phyloP scores from a whole-genome alignment of 2,329 filamentous ascomycete genomes.

The Colletotrichum limetticola region DNA sequence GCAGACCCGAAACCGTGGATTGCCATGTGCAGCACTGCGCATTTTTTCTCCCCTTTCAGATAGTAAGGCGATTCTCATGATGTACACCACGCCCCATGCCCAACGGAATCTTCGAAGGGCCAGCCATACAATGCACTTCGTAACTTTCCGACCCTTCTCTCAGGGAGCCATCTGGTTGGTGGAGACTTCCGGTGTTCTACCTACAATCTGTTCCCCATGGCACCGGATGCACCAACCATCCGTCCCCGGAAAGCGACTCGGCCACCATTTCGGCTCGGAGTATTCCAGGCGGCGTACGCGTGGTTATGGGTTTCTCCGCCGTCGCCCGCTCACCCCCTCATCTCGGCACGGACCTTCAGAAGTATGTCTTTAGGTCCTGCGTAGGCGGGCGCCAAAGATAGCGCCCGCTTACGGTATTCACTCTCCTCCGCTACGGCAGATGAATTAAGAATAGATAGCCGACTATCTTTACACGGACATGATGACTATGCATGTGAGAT shows the following conservation, averaged over 20 bases:
- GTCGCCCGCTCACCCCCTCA: too few relatives aligned
- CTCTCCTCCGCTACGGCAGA: too few relatives aligned
- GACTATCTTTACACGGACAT: background rate
- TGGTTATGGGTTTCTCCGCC: background rate
- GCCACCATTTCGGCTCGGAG: background rate
- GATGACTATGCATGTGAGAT: background rate
- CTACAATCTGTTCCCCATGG: background rate
- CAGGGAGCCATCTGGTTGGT: background rate
- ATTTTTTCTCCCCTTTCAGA: background rate
- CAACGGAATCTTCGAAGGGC: background rate
- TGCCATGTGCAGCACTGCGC: background rate
- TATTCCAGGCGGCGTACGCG: background rate
- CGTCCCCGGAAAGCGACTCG: background rate
- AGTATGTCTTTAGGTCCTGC: too few relatives aligned
- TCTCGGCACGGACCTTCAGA: background rate
- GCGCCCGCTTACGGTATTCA: too few relatives aligned
- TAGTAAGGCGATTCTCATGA: background rate
- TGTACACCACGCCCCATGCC: background rate
- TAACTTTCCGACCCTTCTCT: background rate
- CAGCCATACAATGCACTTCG: background rate
- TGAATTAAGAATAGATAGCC: too few relatives aligned
- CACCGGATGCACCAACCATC: background rate
- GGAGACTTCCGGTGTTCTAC: background rate
- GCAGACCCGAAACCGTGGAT: background rate
- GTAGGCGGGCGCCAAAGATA: too few relatives aligned